A percentile compares a stretch with the other conserved stretches of the same genome.
These are phyloP conservation scores for Diaporthe aspalathi DNA, from an alignment of 2,329 filamentous ascomycete genomes.

Conservation along the genomic window DNA sequence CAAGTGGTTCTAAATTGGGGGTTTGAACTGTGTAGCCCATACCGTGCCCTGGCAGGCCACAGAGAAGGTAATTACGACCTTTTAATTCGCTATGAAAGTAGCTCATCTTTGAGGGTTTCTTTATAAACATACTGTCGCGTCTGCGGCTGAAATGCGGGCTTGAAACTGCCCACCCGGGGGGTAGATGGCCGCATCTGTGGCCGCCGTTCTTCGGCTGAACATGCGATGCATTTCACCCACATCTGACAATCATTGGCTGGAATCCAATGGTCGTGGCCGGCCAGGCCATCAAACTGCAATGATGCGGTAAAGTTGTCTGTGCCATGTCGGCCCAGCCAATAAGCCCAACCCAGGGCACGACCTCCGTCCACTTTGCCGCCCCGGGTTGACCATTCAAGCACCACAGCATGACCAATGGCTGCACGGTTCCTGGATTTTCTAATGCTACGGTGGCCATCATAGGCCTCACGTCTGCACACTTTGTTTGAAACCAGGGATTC, in stretches of 20 bases:
- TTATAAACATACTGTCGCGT: too few species aligned
- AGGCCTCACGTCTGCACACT: not conserved
- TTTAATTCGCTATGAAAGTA: too few species aligned
- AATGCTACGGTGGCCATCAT: not conserved
- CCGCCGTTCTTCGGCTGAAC: not conserved
- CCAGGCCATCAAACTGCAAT: not conserved
- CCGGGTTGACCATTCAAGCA: not conserved
- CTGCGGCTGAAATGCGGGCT: constrained; percentile 15
- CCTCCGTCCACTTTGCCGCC: constrained; percentile 17
- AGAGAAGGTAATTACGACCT: too few species aligned
- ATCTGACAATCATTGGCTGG: not conserved
- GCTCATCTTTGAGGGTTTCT: too few species aligned
- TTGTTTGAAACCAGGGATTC: constrained; percentile 18
- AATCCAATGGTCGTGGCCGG: not conserved
- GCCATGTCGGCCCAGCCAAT: not conserved
- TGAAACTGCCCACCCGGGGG: constrained; percentile 16
- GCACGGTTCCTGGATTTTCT: constrained; percentile 4
- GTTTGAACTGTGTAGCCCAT: too few species aligned
- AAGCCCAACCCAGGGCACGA: constrained; percentile 7
- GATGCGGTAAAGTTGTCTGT: not conserved
- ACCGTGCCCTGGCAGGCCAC: too few species aligned
- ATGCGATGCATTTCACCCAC: constrained; percentile 15
- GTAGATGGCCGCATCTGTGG: constrained; percentile 5
- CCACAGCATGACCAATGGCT: not conserved
- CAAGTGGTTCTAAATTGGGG: too few species aligned